phyloP scores from a whole-genome alignment of 139 green algal genomes.

The Haematococcus lacustris region DNA sequence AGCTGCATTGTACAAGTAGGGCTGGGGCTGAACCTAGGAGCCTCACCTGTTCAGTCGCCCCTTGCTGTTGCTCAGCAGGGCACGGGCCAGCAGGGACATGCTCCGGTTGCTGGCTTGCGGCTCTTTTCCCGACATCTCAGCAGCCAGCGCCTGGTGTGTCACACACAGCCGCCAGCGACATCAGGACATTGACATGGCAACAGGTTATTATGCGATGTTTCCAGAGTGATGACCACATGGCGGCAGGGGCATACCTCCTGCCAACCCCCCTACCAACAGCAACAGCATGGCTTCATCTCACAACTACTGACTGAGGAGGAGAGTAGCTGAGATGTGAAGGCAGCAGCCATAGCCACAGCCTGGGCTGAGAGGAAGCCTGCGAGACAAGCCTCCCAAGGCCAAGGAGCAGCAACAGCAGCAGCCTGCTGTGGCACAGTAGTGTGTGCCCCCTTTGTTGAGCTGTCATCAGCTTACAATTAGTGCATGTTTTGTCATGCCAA shows the following conservation, averaged over 20 bases:
- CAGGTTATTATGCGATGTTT: background rate
- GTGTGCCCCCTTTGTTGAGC: too few species aligned
- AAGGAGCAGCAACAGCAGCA: too few species aligned
- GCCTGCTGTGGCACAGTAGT: too few species aligned
- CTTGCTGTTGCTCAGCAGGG: background rate
- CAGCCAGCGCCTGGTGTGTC: conserved; percentile 1
- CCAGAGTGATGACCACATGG: too few species aligned
- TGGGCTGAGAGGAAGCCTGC: too few species aligned
- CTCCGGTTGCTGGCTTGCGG: conserved; percentile 15
- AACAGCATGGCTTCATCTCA: background rate
- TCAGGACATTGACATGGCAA: background rate
- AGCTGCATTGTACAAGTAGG: too few species aligned
- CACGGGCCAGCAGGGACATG: conserved; percentile 22
- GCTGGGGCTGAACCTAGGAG: too few species aligned
- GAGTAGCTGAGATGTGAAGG: background rate
- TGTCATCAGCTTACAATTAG: too few species aligned
- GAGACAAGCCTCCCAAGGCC: too few species aligned
- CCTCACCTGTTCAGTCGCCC: background rate
- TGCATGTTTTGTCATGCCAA: too few species aligned
- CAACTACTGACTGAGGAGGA: background rate
- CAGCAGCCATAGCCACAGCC: too few species aligned
- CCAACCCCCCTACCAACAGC: background rate
- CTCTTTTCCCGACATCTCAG: conserved; percentile 18
- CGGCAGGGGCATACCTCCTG: background rate
- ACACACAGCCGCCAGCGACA: too few species aligned